Evolutionary conservation across 1,284 basidiomycete species (phyloP).

Genomic region (Melampsora occidentalis): DNA sequence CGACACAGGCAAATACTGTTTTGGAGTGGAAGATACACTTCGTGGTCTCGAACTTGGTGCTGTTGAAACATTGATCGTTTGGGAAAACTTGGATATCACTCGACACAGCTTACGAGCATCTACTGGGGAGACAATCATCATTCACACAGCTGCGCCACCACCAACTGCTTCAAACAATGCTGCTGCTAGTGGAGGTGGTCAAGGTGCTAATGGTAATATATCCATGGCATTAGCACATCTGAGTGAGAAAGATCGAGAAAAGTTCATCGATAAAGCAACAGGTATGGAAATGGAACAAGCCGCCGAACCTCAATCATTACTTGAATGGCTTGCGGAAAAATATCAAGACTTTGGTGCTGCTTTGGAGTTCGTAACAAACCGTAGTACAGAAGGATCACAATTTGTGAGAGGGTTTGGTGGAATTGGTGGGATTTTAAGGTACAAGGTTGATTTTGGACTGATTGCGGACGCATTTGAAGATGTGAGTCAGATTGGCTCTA

Average conservation of each 20-base stretch:
- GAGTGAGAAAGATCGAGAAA: conserved; percentile 77
- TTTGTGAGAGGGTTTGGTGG: conserved; percentile 99
- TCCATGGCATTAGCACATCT: conserved; percentile 49
- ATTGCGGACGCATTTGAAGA: conserved; percentile 51
- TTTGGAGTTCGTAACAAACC: conserved; percentile 66
- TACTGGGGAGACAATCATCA: conserved; percentile 77
- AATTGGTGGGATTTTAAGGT: conserved; percentile 88
- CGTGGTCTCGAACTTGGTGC: conserved; percentile 95
- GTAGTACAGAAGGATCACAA: conserved; percentile 94
- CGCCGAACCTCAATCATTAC: conserved; percentile 72
- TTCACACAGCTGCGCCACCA: conserved; percentile 60
- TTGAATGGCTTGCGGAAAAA: conserved; percentile 98
- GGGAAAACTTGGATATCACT: conserved; percentile 90
- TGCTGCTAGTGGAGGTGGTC: conserved; percentile 39
- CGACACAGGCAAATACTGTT: conserved; percentile 96
- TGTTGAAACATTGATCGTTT: conserved; percentile 95
- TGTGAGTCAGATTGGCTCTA: conserved; percentile 18
- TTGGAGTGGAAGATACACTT: conserved; percentile 94
- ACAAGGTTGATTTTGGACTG: conserved; percentile 90
- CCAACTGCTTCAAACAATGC: conserved; percentile 61
- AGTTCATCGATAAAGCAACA: conserved; percentile 92
- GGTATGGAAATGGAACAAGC: conserved; percentile 91
- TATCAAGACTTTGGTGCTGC: conserved; percentile 96
- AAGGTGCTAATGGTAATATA: conserved; percentile 37
- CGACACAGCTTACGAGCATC: conserved; percentile 83